Percentiles rank a stretch among this genome's conserved stretches.
These are phyloP conservation scores for Tinospora cordifolia DNA, from an alignment of 164 flowering plant genomes.

Conservation along the genomic window DNA sequence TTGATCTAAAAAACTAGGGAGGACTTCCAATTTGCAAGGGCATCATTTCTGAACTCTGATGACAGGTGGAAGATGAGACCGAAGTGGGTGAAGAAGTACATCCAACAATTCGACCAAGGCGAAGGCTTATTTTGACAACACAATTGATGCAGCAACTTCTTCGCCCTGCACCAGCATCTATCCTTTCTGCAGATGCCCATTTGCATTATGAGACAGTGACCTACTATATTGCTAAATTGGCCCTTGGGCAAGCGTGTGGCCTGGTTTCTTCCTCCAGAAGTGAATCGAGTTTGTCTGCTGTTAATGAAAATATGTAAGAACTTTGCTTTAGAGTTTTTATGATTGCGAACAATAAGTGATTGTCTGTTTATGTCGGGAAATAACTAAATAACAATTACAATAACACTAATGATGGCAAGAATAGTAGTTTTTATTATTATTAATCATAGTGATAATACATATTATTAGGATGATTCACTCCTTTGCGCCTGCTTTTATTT, in stretches of 20 bases:
- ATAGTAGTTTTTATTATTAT: neutral
- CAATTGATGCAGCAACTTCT: constrained; percentile 72
- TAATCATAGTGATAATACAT: neutral
- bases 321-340: neutral
- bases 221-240: constrained; percentile 45
- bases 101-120: constrained; percentile 36
- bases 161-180: constrained; percentile 40
- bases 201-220: constrained; percentile 36
- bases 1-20: neutral
- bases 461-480: neutral
- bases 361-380: neutral
- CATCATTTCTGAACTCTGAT: constrained; percentile 5
- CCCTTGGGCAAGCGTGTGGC: constrained; percentile 76
- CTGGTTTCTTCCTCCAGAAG: constrained; percentile 23
- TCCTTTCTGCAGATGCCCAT: constrained; percentile 45
- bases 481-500: neutral
- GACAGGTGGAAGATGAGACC: constrained; percentile 49
- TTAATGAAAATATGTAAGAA: constrained; percentile 40
- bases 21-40: constrained; percentile 11
- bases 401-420: no score
- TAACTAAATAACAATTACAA: no score
- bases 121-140: constrained; percentile 64
- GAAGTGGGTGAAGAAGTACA: constrained; percentile 35
- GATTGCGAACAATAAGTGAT: neutral
- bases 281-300: constrained; percentile 19